Evolutionary conservation across 2,329 filamentous ascomycete species (phyloP), one percentile per base, ranked within the genome.

Genomic region (Xenosphaeropsis pyriputrescens): DNA sequence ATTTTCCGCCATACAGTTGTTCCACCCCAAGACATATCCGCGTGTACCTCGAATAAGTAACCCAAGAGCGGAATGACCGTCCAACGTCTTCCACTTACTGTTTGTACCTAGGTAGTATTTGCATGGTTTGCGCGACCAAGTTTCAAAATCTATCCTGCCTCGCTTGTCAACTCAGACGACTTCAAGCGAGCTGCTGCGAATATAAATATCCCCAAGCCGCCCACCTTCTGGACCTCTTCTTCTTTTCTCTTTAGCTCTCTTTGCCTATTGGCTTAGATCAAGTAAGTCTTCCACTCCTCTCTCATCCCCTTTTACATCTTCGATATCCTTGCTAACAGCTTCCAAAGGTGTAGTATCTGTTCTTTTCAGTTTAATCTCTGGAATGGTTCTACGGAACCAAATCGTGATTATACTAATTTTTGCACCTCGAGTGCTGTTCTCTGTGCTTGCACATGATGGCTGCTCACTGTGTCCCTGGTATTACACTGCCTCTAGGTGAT

Each of bases 321-420:
- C 9, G n/a, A 29, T 9, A 29, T n/a, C n/a, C n/a, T 8, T 29
- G n/a, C n/a, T n/a, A n/a, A n/a, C n/a, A n/a, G n/a, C n/a, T n/a
- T n/a, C 29, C n/a, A 8, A 9, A 85, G 84, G 79, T 85, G 79
- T 85, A 85, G 80, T 85, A 85, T 84, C 78, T 84, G 79, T 85
- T 85, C 79, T 85, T 85, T 81, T 84, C 77, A 86, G 81, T 85
- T 85, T 86, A 85, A 85, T 84, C 76, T 79, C 80, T 85, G 79
- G 79, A 81, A 85, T 72, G 70, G 68, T 68, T 69, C 75, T 72
- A 81, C 65, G 68, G 75, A 68, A 67, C 65, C 67, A 67, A 72
- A 71, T 70, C 68, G 65, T 72, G 75, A 82, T 85, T 85, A 82
- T 72, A 75, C 76, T 67, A 68, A 83, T 85, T 80, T 77, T 82